Evolutionary conservation across 1,284 basidiomycete genomes (phyloP).

Genomic region (Sporisorium graminicola): DNA sequence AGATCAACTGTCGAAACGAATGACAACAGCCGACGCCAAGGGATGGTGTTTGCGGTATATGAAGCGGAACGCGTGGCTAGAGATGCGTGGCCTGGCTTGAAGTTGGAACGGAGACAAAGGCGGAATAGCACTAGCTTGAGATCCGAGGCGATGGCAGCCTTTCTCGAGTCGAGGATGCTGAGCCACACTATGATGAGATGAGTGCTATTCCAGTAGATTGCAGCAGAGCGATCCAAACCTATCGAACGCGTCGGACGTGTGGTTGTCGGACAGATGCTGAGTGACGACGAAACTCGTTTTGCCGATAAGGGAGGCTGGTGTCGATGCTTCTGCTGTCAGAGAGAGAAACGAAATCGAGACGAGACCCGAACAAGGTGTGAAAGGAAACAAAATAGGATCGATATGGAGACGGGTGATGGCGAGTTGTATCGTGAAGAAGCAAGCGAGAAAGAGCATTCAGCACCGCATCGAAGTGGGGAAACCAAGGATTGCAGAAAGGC

Average conservation of each 20-base stretch:
- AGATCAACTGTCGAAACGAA: not conserved
- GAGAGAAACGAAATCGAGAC: no score
- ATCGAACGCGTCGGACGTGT: not conserved
- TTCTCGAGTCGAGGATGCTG: not conserved
- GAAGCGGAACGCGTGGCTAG: not conserved
- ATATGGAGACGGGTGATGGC: no score
- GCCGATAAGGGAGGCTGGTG: not conserved
- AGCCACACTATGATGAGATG: not conserved
- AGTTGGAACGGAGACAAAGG: not conserved
- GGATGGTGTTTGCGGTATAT: not conserved
- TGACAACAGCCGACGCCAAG: slow-evolving; percentile 4
- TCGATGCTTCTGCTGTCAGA: not conserved
- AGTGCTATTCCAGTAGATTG: not conserved
- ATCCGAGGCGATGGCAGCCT: not conserved
- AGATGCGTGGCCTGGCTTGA: not conserved
- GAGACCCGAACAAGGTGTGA: no score
- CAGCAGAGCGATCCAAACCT: not conserved
- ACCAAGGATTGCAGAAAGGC: no score
- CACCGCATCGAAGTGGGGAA: slow-evolving; percentile 4
- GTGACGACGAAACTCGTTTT: not conserved
- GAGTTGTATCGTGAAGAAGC: no score
- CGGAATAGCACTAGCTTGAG: not conserved
- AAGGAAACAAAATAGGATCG: not conserved
- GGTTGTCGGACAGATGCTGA: not conserved
- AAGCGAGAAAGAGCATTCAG: not conserved